phyloP scores from a whole-genome alignment of 139 green algal species.

The Micractinium sp. region DNA sequence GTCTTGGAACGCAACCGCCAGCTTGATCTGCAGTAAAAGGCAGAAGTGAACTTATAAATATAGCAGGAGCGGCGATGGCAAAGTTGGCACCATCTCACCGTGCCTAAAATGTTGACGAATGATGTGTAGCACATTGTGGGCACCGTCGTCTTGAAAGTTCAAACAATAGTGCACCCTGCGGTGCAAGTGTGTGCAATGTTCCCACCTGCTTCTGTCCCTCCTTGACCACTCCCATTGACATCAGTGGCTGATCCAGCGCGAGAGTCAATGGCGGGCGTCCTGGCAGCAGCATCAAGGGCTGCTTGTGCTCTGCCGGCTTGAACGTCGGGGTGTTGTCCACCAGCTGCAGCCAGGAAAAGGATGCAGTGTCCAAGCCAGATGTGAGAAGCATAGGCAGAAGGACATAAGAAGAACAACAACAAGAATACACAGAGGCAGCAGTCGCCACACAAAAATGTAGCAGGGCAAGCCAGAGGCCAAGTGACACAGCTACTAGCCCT shows the following conservation, averaged over 20 bases:
- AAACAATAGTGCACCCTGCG: not conserved
- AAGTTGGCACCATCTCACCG: no score
- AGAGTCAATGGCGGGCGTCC: constrained; percentile 14
- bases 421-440: not conserved
- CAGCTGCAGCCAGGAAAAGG: not conserved
- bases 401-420: not conserved
- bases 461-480: not conserved
- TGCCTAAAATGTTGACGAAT: no score
- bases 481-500: not conserved
- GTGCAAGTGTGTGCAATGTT: not conserved
- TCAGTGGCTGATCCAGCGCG: constrained; percentile 16
- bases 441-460: not conserved
- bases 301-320: not conserved
- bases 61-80: no score
- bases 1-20: constrained; percentile 11
- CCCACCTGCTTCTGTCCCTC: constrained; percentile 27
- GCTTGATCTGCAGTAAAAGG: constrained; percentile 21
- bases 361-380: not conserved
- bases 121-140: no score
- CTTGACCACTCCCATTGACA: constrained; percentile 3
- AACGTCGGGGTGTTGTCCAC: constrained; percentile 13
- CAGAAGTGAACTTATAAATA: not conserved
- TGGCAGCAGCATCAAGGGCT: constrained; percentile 33
- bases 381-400: not conserved
- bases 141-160: not conserved